Base-by-base conservation (phyloP, 2,329 filamentous ascomycete species). In the Trichoderma semiorbis region DNA sequence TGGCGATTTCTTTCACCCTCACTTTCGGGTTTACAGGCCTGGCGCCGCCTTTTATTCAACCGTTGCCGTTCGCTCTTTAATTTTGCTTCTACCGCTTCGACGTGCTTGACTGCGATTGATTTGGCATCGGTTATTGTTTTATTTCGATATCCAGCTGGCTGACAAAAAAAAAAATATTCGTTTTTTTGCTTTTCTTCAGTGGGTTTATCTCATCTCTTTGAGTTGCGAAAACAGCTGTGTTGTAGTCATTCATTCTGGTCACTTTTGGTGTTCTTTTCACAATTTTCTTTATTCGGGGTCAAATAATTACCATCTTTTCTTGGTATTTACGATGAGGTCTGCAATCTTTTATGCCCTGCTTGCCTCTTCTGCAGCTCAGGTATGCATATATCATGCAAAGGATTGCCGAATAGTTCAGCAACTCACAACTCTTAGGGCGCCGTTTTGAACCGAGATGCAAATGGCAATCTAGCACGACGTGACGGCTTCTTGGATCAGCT, bases 171-270 rank as follows among this genome's bases (percentile, higher is more conserved):
- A 64, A 50, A 50, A 50, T 50, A n/a, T 34, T 34, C 36, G 36
- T 21, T n/a, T 16, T 16, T 26, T 57, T 43, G 16, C 39, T 43
- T 18, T 34, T 66, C 60, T 58, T 70, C 28, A n/a, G 24, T 36
- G 60, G 65, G 58, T 39, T 73, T 39, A 65, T 62, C 69, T 61
- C 58, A 55, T 64, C 26, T 53, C 11, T 50, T 34, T 30, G 32
- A 50, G 43, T 69, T 57, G 39, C 6, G 64, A 70, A 73, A 73
- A 76, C 74, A 74, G 77, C 77, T 77, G 77, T 75, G 77, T 77
- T 77, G 69, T 60, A 66, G 47, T 71, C 53, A 47, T 57, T 66
- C 50, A 66, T 47, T 58, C 21, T 16, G 50, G 30, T 30, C 24
- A 26, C 18, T 34, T 60, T 55, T 36, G 14, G 8, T 28, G 18